A percentile compares a stretch with the other conserved stretches of the same genome.
Evolutionary conservation across 768 basidiomycete genomes (phyloP).

Genomic region (Suillus subaureus): DNA sequence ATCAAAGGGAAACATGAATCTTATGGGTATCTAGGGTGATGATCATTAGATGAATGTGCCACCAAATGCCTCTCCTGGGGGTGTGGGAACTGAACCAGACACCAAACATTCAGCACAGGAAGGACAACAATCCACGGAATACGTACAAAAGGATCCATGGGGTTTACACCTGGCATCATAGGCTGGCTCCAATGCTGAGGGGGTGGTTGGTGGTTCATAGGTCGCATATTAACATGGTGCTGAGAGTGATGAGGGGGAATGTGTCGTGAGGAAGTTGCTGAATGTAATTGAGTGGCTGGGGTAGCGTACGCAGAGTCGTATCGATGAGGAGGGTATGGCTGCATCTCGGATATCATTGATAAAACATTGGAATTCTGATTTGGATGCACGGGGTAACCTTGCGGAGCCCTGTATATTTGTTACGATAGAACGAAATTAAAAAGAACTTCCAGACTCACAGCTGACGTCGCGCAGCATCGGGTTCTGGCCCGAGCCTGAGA

Average conservation of each 20-base stretch:
- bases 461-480: constrained; percentile 47
- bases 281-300: constrained; percentile 28
- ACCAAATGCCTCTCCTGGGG: constrained; percentile 52
- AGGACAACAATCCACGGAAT: constrained; percentile 4
- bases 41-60: constrained; percentile 49
- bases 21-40: constrained; percentile 55
- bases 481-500: constrained; percentile 39
- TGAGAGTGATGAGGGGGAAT: constrained; percentile 29
- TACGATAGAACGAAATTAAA: constrained; percentile 11
- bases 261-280: constrained; percentile 43
- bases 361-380: constrained; percentile 45
- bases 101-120: constrained; percentile 2
- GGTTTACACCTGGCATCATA: constrained; percentile 47
- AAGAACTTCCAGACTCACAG: constrained; percentile 39
- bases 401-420: constrained; percentile 39
- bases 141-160: constrained; percentile 70
- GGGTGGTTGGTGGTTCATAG: constrained; percentile 49
- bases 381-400: constrained; percentile 48
- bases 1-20: constrained; percentile 32
- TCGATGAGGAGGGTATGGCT: constrained; percentile 52
- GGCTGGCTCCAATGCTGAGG: constrained; percentile 55
- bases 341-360: constrained; percentile 62
- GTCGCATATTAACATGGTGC: constrained; percentile 47
- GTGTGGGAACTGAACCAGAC: constrained; percentile 35
- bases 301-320: constrained; percentile 55